Conservation (phyloP, 352 stramenopile species). For the Phytophthora constricta region DNA sequence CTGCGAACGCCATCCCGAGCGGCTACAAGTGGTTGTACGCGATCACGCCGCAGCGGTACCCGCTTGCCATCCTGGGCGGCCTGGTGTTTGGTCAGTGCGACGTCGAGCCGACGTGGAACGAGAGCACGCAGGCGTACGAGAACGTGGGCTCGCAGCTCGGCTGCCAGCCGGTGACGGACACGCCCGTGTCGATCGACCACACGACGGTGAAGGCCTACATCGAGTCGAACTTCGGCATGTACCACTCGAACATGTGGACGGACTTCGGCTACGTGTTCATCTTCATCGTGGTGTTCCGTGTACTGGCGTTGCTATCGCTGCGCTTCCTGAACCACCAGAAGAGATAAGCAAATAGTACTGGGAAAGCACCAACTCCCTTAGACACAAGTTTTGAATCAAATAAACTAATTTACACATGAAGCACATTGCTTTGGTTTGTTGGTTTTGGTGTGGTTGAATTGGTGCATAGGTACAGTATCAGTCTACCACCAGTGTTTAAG, state of each 20-base stretch:
- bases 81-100: slow-evolving; percentile 38
- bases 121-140: slow-evolving; percentile 20
- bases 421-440: slow-evolving; percentile 32
- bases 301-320: slow-evolving; percentile 38
- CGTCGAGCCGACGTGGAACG: slow-evolving; percentile 28
- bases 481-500: no score
- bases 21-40: slow-evolving; percentile 31
- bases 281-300: slow-evolving; percentile 30
- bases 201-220: slow-evolving; percentile 37
- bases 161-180: slow-evolving; percentile 25
- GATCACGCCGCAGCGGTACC: slow-evolving; percentile 31
- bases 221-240: slow-evolving; percentile 28
- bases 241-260: slow-evolving; percentile 32
- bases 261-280: slow-evolving; percentile 31
- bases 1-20: slow-evolving; percentile 26
- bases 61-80: slow-evolving; percentile 27
- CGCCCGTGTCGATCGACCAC: slow-evolving; percentile 23
- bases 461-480: background rate
- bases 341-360: slow-evolving; percentile 55
- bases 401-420: background rate
- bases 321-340: slow-evolving; percentile 50
- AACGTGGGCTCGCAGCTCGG: slow-evolving; percentile 26
- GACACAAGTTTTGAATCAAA: background rate
- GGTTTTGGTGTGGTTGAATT: background rate
- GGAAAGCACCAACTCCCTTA: background rate